Conservation (phyloP, 192 early-diverging fungal genomes). For the Podila verticillata region DNA sequence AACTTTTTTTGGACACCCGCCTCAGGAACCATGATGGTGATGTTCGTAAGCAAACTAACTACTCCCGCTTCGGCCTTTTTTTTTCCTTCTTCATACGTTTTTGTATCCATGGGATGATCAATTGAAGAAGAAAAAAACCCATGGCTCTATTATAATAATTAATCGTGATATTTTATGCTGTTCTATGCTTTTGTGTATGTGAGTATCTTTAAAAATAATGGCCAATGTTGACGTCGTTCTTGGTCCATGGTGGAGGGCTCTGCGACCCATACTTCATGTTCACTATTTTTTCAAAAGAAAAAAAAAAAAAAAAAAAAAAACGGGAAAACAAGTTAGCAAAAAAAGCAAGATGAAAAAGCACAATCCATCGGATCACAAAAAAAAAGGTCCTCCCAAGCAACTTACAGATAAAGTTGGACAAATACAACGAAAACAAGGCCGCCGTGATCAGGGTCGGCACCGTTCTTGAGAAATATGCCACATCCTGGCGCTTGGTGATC, state of each 20-base stretch:
- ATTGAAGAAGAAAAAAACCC: no score
- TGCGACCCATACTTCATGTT: background rate
- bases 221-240: constrained; percentile 3
- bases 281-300: constrained; percentile 14
- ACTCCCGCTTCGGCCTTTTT: background rate
- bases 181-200: no score
- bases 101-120: background rate
- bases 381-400: background rate
- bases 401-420: constrained; percentile 27
- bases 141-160: no score
- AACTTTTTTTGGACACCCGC: no score
- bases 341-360: background rate
- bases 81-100: background rate
- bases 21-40: no score
- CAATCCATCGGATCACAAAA: no score
- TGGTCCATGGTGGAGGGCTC: constrained; percentile 19
- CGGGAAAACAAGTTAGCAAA: no score
- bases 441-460: constrained; percentile 23
- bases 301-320: background rate
- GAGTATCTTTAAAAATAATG: background rate
- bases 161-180: no score
- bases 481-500: constrained; percentile 23
- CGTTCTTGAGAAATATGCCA: constrained; percentile 23
- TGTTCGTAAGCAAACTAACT: no score
- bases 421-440: constrained; percentile 13